Evolutionary conservation across 805 yeast species (phyloP).

Genomic region (Saccharomycopsis synnaedendra): DNA sequence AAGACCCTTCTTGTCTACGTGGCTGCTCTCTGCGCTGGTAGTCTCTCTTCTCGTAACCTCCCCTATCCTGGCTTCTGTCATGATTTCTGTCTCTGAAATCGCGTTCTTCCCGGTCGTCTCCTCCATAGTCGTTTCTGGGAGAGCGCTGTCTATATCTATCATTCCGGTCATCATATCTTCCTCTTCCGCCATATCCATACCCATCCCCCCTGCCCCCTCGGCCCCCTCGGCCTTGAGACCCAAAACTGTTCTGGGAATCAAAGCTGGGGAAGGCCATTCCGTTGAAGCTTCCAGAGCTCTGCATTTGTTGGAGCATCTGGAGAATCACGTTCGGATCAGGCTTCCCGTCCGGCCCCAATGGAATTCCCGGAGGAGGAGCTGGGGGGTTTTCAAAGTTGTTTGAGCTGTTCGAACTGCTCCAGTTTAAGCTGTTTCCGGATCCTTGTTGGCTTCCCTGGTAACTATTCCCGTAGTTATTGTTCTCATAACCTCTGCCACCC

Average conservation of each 20-base stretch:
- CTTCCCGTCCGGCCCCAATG: constrained; percentile 8
- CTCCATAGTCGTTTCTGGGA: constrained; percentile 19
- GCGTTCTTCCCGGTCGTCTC: constrained; percentile 7
- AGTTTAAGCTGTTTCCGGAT: too few species aligned
- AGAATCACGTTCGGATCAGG: constrained; percentile 32
- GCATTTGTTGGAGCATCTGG: constrained; percentile 27
- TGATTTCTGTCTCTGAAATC: constrained; percentile 20
- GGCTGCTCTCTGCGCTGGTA: neutral
- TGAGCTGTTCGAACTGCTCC: too few species aligned
- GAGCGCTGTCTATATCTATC: neutral
- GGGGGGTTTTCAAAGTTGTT: too few species aligned
- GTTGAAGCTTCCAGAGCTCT: constrained; percentile 16
- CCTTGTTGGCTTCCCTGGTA: too few species aligned
- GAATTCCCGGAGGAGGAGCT: neutral
- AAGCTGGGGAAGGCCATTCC: neutral
- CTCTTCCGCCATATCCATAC: constrained; percentile 18
- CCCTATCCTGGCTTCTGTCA: constrained; percentile 20
- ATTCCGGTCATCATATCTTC: constrained; percentile 16
- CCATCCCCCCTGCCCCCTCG: neutral
- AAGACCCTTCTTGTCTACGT: constrained; percentile 18
- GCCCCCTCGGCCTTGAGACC: constrained; percentile 16
- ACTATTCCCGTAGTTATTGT: too few species aligned
- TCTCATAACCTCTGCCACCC: too few species aligned
- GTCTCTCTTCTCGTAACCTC: constrained; percentile 19
- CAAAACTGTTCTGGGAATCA: constrained; percentile 13